A percentile compares a stretch with the other conserved stretches of the same genome.
Conservation (phyloP, 1,284 basidiomycete genomes). For the Microbotryum silenes-acaulis region DNA sequence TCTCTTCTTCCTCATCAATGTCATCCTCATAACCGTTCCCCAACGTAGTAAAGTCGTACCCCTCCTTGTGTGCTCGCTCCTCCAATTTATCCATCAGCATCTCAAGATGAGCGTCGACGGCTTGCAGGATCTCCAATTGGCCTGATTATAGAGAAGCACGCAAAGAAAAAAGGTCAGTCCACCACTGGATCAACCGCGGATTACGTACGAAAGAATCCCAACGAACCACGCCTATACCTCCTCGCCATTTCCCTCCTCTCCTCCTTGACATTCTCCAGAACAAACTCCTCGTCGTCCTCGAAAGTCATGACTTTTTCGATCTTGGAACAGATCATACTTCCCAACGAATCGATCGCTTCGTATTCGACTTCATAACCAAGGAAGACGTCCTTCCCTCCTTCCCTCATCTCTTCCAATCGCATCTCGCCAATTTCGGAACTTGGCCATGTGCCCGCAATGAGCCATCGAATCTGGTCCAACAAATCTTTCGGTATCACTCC, state of each 20-base stretch:
- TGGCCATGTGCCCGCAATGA: conserved; percentile 36
- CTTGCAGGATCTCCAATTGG: conserved; percentile 25
- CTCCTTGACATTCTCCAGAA: conserved; percentile 2
- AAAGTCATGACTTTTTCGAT: conserved; percentile 3
- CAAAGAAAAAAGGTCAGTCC: too few species aligned
- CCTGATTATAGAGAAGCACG: conserved; percentile 6
- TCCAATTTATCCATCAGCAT: conserved; percentile 12
- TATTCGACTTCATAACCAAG: conserved; percentile 33
- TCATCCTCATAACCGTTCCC: conserved; percentile 33
- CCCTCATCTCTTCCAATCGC: conserved; percentile 53
- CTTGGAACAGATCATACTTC: conserved; percentile 36
- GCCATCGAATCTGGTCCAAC: conserved; percentile 32
- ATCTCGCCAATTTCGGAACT: conserved; percentile 58
- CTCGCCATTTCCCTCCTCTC: conserved; percentile 24
- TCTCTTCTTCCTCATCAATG: conserved; percentile 41
- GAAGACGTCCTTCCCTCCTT: conserved; percentile 49
- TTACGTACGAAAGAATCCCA: too few species aligned
- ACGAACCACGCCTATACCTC: conserved; percentile 28
- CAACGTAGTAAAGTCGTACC: conserved; percentile 22
- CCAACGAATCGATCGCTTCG: conserved; percentile 40
- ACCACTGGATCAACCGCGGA: too few species aligned
- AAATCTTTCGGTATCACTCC: conserved; percentile 26
- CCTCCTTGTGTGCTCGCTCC: conserved; percentile 22
- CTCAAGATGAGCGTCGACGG: conserved; percentile 11
- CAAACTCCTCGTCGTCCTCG: not conserved